Conservation (phyloP, 306 rosid genomes). For the Vigna trinervia region DNA sequence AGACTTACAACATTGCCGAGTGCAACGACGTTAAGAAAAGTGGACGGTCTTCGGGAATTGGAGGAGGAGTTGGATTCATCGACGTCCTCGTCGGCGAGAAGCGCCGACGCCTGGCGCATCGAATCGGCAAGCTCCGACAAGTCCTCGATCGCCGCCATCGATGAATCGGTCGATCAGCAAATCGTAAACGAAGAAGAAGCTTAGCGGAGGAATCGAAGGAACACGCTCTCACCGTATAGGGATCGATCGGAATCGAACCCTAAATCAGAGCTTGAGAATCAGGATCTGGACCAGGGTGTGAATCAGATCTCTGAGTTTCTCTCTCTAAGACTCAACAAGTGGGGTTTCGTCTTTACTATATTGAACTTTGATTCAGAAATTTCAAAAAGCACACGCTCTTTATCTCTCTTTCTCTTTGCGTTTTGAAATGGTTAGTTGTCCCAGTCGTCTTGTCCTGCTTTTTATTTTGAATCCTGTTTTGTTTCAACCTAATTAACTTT, state of each 20-base stretch:
- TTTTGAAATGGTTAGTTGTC: conserved; percentile 44
- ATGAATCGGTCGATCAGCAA: conserved; percentile 22
- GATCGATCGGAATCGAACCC: conserved; percentile 62
- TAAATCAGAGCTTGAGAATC: conserved; percentile 24
- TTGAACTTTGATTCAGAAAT: conserved; percentile 37
- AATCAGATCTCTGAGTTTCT: conserved; percentile 53
- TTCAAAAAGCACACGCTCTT: conserved; percentile 43
- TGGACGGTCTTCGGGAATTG: conserved; percentile 75
- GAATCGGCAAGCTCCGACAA: conserved; percentile 81
- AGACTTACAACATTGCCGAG: conserved; percentile 93
- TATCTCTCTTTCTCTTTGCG: conserved; percentile 40
- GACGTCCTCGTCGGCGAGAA: conserved; percentile 93
- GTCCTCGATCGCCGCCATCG: conserved; percentile 98
- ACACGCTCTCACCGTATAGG: neutral
- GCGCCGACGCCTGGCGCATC: conserved; percentile 88
- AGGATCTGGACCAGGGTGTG: conserved; percentile 37
- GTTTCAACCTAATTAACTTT: conserved; percentile 22
- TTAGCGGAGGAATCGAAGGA: conserved; percentile 7
- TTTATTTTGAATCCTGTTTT: conserved; percentile 48
- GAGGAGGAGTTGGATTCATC: conserved; percentile 62
- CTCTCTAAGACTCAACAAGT: conserved; percentile 34
- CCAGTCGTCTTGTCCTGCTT: conserved; percentile 26
- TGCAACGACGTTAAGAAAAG: conserved; percentile 92
- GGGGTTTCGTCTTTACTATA: neutral
- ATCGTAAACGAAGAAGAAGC: conserved; percentile 43